phyloP scores from a whole-genome alignment of 2,329 filamentous ascomycete species.

The Ophiostoma montium region DNA sequence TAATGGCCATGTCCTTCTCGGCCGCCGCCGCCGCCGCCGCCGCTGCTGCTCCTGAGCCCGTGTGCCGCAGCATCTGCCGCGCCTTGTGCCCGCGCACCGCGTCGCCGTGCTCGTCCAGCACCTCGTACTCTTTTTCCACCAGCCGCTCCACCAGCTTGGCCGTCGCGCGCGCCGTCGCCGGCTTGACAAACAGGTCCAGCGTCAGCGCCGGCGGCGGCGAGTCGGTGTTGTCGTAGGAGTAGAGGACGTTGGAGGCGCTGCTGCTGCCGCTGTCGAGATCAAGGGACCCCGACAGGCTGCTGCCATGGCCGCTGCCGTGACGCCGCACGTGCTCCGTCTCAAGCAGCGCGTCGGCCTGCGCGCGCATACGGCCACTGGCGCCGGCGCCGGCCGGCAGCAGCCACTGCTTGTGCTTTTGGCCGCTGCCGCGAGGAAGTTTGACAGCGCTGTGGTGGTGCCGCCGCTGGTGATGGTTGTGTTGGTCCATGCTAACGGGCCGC shows the following conservation, averaged over 20 bases:
- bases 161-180: constrained; percentile 22
- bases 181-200: constrained; percentile 24
- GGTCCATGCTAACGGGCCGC: not conserved
- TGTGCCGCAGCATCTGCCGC: constrained; percentile 25
- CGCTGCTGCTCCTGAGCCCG: constrained; percentile 3
- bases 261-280: not conserved
- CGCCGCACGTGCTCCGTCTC: constrained; percentile 24
- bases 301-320: not conserved
- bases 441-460: constrained; percentile 23
- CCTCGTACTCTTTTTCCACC: constrained; percentile 31
- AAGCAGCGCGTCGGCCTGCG: constrained; percentile 20
- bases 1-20: not conserved
- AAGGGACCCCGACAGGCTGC: not conserved
- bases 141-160: constrained; percentile 28
- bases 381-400: too few species aligned
- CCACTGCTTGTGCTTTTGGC: constrained; percentile 13
- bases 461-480: too few species aligned
- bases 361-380: constrained; percentile 19
- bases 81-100: constrained; percentile 30
- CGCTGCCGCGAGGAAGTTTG: constrained; percentile 21
- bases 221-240: constrained; percentile 28
- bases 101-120: constrained; percentile 31
- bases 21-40: not conserved
- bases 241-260: constrained; percentile 18
- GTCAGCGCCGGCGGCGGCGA: constrained; percentile 26